Evolutionary conservation across 768 basidiomycete species (phyloP), one percentile per base, ranked within the genome.

Genomic region (Nidula microcarpa): DNA sequence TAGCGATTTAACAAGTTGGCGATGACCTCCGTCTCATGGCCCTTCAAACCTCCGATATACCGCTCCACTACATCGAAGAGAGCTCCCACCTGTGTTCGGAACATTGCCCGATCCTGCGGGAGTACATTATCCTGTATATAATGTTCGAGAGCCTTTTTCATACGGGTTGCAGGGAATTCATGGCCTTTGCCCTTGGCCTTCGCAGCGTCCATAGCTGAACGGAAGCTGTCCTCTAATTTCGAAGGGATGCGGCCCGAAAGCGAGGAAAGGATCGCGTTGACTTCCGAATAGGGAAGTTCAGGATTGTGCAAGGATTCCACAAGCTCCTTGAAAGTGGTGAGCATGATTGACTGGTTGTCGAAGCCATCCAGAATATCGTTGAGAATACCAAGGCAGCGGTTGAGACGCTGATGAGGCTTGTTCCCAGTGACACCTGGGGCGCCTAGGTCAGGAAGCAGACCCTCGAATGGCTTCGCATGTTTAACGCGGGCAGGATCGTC

Each of bases 391-490:
- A 88, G 73, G 71, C 87, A 88, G 60, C 83, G 82, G 50, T 81
- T 75, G 53, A 93, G 83, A 54, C 83, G 84, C 68, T 99, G 97
- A 66, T 97, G 87, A 37, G 93, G 82, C 73, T 94, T 96, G 74
- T 81, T 89, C 45, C 94, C 95, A 55, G 89, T 72, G 54, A 96
- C 86, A 54, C 82, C 85, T 43, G 95, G 94, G 33, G 84, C 74
- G 30, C 96, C 97, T 81, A 94, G 86, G 14, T 83, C 61, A 13
- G 96, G 92, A 9, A 98, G 83, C 43, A 94, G 87, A 50, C 94
- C 94, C 63, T 98, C 94, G 68, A 98, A 98, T 2, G 96, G 96
- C 73, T 96, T 98, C 54, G 97, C 96, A 65, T 98, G 96, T 66
- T 93, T 97, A 65, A 98, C 97, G 53, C 94, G 93, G 53, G 84